Base-by-base conservation (phyloP, 257 asterid genomes). In the Forsythia suspensa region DNA sequence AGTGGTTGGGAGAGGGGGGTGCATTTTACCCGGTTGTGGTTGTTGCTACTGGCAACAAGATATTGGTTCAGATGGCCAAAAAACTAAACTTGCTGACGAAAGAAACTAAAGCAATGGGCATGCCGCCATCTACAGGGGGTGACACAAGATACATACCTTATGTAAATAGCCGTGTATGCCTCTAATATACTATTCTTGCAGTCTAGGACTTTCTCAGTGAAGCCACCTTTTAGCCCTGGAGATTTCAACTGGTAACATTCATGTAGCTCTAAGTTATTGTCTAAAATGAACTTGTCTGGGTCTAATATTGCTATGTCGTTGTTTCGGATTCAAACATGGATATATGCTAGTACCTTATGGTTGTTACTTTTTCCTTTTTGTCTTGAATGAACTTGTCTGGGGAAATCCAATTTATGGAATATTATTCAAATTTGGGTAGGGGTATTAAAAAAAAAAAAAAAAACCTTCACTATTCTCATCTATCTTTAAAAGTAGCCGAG, bases 111-210 rank as follows among this genome's bases (percentile, higher is more conserved):
- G 79, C 57, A 13, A 11, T 89, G 80, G 55, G 51, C 72, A 38
- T 4, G 8, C 12, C 6, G n/a, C 42, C 41, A 70, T 29, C 39
- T 16, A 16, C 5, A 3, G 4, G 3, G 12, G 0, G 38, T 38
- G 18, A 29, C 70, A 15, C 66, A 24, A 59, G 42, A 55, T 80
- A 73, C 12, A 10, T 84, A 10, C 89, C 93, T 1, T 89, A 89
- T 72, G 90, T 87, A 79, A 89, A 87, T 79, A 87, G 85, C 85
- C 74, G 87, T 11, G 88, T 87, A 29, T 73, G 79, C 76, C 80
- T 89, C 78, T 87, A 51, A 82, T 9, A 67, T 71, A 38, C 41
- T 44, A 51, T 5, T 63, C 61, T n/a, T 51, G n/a, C 6, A 3
- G 55, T 73, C 61, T 9, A 24, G 18, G 70, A 63, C 39, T 21